A percentile compares a stretch with the other conserved stretches of the same genome.
Conservation (phyloP, 2,329 filamentous ascomycete genomes). For the Arthrocladium fulminans region DNA sequence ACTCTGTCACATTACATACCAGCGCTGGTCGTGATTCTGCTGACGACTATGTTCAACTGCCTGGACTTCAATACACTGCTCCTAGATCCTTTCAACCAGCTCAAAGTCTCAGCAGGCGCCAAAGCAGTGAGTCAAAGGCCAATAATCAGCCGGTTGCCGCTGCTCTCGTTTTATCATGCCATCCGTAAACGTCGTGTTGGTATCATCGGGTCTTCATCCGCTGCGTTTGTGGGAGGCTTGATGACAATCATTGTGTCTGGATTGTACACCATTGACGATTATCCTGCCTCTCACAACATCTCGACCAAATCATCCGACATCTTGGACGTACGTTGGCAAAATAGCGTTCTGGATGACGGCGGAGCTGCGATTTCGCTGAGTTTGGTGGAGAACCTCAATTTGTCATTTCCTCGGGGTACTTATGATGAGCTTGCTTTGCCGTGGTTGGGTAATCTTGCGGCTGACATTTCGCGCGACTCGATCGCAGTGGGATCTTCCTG, state of each 20-base stretch:
- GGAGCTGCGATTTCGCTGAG: conserved; percentile 13
- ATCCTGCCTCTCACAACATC: conserved; percentile 13
- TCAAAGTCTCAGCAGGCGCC: background rate
- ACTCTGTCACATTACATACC: conserved; percentile 24
- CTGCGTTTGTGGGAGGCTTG: conserved; percentile 17
- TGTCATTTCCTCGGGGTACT: conserved; percentile 14
- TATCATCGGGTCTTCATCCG: conserved; percentile 17
- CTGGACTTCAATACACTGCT: conserved; percentile 19
- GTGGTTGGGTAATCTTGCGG: background rate
- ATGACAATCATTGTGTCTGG: conserved; percentile 25
- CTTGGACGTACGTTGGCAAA: conserved; percentile 18
- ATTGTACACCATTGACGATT: conserved; percentile 23
- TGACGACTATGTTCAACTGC: conserved; percentile 14
- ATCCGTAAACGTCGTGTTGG: conserved; percentile 10
- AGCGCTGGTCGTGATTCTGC: conserved; percentile 16
- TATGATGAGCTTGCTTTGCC: conserved; percentile 17
- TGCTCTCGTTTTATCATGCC: conserved; percentile 9
- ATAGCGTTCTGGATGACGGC: conserved; percentile 13
- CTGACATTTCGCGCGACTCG: background rate
- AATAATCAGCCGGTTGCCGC: conserved; percentile 8
- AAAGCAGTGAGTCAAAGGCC: conserved; percentile 1
- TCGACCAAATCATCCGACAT: conserved; percentile 19
- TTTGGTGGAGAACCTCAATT: conserved; percentile 14
- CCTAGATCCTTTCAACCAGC: conserved; percentile 13
- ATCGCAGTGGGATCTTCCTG: background rate